phyloP scores from a whole-genome alignment of 164 flowering plant species.

The Aristolochia fimbriata region DNA sequence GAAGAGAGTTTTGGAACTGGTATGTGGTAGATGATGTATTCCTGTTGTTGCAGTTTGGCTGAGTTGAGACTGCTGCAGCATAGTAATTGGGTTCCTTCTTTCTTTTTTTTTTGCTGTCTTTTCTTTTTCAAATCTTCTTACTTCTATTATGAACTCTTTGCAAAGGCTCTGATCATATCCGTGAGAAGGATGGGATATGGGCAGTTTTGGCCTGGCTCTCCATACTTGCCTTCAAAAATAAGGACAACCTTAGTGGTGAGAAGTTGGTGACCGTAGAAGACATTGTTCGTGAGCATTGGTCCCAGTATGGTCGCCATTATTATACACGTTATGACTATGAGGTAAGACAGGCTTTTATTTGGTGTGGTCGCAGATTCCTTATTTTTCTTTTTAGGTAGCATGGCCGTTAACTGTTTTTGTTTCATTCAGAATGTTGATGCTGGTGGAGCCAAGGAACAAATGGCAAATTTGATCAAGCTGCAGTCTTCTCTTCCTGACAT shows the following conservation, averaged over 20 bases:
- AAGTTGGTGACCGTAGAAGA: conserved; percentile 89
- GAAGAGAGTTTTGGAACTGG: conserved; percentile 99
- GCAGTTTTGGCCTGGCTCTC: conserved; percentile 98
- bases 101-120: not conserved
- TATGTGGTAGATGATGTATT: conserved; percentile 16
- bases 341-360: conserved; percentile 26
- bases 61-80: not conserved
- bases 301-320: conserved; percentile 87
- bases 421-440: conserved; percentile 86
- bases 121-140: not conserved
- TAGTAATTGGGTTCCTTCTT: not conserved
- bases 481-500: conserved; percentile 75
- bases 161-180: conserved; percentile 92
- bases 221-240: conserved; percentile 74
- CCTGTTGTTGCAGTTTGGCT: not conserved
- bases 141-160: not conserved
- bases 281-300: conserved; percentile 90
- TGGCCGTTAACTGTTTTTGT: conserved; percentile 12
- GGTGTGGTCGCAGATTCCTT: not conserved
- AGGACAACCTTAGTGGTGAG: conserved; percentile 61
- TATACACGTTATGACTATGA: conserved; percentile 97
- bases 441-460: conserved; percentile 86
- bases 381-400: not conserved
- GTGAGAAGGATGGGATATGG: conserved; percentile 99
- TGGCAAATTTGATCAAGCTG: conserved; percentile 77